Evolutionary conservation across 2,329 filamentous ascomycete genomes (phyloP), one percentile per base, ranked within the genome.

Genomic region (Pseudocercospora vitis): DNA sequence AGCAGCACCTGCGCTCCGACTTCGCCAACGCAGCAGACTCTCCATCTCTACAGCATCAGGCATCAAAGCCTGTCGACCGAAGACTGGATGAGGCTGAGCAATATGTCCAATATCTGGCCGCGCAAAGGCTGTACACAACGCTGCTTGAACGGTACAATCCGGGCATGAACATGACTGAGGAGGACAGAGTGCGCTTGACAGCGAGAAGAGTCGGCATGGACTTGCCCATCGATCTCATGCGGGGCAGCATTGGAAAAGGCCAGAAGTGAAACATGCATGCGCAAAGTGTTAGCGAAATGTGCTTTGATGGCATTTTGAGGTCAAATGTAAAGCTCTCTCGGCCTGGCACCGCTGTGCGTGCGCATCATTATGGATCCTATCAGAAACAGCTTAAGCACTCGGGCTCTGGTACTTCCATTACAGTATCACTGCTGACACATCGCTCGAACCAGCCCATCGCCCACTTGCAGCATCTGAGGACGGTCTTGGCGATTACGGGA

Each of bases 101-200:
- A 71, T 84, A 90, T 62, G 73, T 91, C 21, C 81, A 84, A 53
- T 97, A 96, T 70, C 79, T 94, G 16, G 83, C 83, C 63, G 86
- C 91, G n/a, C 94, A 99, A 76, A 80, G 91, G 48, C 82, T 83
- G 69, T 96, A 97, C 71, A 81, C 83, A 21, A 86, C 83, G 12
- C 75, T 97, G 37, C 71, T 97, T 31, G 91, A 96, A 74, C 81
- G 91, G 64, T 97, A 99, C 74, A 97, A 97, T 71, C 91, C 91
- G 0, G 91, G 91, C 14, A 89, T 95, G 84, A 82, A 83, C 62
- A 89, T 96, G 86, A 84, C 87, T 61, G 86, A 95, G 73, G 80
- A 85, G 68, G 91, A 97, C 76, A 80, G 89, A 56, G 85, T 96
- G 35, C 77, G 89, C 53, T 76, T 96, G 76, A 88, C 88, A 50